Conservation (phyloP, 345 rosid genomes). For the Ceriops zippeliana region DNA sequence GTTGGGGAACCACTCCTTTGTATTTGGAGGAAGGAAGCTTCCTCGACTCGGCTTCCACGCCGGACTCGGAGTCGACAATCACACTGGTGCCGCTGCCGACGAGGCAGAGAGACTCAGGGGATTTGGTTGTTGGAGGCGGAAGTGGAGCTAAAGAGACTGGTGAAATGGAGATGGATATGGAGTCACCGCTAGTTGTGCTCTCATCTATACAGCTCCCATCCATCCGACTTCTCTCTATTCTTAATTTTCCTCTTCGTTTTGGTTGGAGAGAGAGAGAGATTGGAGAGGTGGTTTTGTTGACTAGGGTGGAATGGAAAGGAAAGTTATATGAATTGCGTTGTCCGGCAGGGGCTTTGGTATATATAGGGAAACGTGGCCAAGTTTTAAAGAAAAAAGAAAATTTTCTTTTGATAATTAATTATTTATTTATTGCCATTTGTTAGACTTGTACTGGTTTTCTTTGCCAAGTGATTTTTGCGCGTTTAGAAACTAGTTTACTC, state of each 20-base stretch:
- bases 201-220: slow-evolving; percentile 57
- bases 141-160: slow-evolving; percentile 19
- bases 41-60: slow-evolving; percentile 70
- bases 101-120: slow-evolving; percentile 42
- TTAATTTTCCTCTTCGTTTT: not conserved
- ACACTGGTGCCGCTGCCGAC: slow-evolving; percentile 59
- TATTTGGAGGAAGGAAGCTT: slow-evolving; percentile 83
- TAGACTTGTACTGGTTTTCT: too few relatives aligned
- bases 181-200: slow-evolving; percentile 34
- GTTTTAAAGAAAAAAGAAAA: too few relatives aligned
- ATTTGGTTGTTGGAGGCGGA: slow-evolving; percentile 28
- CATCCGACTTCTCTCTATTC: slow-evolving; percentile 19
- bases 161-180: too few relatives aligned
- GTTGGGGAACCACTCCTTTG: slow-evolving; percentile 98
- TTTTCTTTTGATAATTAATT: not conserved
- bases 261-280: not conserved
- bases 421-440: not conserved
- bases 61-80: slow-evolving; percentile 53
- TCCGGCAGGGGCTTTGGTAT: not conserved
- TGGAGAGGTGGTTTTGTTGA: not conserved
- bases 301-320: not conserved
- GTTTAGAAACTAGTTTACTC: too few relatives aligned
- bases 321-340: not conserved
- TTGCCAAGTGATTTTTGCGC: too few relatives aligned
- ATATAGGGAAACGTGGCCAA: not conserved